phyloP scores from a whole-genome alignment of 441 rosid species.

The Brassica balearica region DNA sequence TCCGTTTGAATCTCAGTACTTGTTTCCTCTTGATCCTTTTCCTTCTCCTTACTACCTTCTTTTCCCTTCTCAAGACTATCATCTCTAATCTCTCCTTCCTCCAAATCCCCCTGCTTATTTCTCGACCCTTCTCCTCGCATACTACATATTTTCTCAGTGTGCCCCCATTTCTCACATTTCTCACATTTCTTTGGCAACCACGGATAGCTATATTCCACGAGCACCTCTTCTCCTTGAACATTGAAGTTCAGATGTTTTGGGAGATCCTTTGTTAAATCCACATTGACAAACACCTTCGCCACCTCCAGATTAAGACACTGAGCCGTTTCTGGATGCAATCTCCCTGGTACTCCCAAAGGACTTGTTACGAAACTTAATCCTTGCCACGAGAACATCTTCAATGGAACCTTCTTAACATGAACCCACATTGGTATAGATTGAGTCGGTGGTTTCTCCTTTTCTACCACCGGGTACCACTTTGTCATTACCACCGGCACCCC shows the following conservation, averaged over 20 bases:
- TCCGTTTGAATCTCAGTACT: no score
- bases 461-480: background rate
- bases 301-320: background rate
- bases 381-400: background rate
- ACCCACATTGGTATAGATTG: background rate
- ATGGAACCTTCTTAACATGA: background rate
- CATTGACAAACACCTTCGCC: background rate
- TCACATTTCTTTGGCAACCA: background rate
- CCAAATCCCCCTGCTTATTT: no score
- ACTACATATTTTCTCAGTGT: background rate
- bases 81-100: no score
- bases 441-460: background rate
- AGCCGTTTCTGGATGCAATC: background rate
- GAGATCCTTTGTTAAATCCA: background rate
- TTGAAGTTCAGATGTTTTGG: background rate
- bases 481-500: background rate
- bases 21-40: no score
- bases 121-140: no score
- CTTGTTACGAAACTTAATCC: background rate
- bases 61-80: no score
- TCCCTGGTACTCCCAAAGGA: background rate
- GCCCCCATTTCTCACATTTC: background rate
- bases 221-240: background rate
- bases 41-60: no score
- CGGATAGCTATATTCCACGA: background rate